phyloP scores from a whole-genome alignment of 257 asterid genomes.

The Voacanga thouarsii region DNA sequence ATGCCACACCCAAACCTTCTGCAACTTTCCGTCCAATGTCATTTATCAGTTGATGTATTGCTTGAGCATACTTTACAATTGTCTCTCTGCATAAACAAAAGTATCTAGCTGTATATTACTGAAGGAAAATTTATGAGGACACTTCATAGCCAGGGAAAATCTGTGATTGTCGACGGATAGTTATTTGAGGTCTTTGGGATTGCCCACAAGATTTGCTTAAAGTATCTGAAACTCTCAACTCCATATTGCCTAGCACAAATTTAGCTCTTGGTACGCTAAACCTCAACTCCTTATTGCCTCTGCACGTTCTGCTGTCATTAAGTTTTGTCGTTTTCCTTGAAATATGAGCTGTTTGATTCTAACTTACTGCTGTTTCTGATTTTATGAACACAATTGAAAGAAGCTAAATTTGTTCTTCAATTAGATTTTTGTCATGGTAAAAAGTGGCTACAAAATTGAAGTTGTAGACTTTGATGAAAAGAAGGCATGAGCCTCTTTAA shows the following conservation, averaged over 20 bases:
- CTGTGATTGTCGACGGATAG: neutral
- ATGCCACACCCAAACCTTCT: conserved; percentile 42
- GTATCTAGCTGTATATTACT: neutral
- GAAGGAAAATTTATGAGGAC: neutral
- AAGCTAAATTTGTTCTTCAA: neutral
- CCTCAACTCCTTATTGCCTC: too few relatives aligned
- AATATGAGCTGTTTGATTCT: neutral
- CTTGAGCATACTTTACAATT: conserved; percentile 48
- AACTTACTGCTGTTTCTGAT: too few relatives aligned
- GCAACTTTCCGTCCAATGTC: conserved; percentile 38
- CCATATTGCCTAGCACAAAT: neutral
- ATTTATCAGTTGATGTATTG: conserved; percentile 42
- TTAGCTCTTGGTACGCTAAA: too few relatives aligned
- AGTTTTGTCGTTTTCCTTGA: neutral
- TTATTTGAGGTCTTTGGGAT: neutral
- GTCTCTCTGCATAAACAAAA: conserved; percentile 35
- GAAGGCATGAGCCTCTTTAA: neutral
- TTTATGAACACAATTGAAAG: neutral
- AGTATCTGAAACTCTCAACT: too few relatives aligned
- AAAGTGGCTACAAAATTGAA: neutral
- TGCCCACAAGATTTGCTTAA: neutral
- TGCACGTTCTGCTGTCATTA: neutral
- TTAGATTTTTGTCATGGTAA: neutral
- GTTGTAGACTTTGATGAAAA: neutral
- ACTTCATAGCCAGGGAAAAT: neutral